Evolutionary conservation across 164 flowering plant genomes (phyloP).

Genomic region (Paratinospora sagittata): DNA sequence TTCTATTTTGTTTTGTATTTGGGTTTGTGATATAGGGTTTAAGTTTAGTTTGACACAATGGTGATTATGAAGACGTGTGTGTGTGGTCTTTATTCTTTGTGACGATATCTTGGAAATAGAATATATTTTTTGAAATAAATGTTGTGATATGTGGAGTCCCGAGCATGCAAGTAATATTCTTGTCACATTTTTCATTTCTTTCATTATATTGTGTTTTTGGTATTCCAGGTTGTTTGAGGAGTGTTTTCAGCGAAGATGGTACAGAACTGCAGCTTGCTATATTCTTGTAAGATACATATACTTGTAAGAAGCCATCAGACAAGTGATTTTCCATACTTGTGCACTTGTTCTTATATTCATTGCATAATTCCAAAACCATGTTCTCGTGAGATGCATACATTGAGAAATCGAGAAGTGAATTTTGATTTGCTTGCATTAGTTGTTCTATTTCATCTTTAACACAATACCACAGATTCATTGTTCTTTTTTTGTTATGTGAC

Average conservation of each 20-base stretch:
- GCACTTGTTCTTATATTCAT: neutral
- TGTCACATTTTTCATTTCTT: neutral
- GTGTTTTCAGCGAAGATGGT: conserved; percentile 96
- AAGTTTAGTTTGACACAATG: too few species aligned
- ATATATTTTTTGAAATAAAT: too few species aligned
- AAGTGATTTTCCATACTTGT: neutral
- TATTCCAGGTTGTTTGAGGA: conserved; percentile 85
- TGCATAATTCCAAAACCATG: neutral
- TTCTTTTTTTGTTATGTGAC: neutral
- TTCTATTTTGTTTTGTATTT: too few species aligned
- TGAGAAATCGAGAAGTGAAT: neutral
- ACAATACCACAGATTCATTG: neutral
- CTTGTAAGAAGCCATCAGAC: neutral
- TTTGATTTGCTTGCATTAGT: neutral
- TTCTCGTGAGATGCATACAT: neutral
- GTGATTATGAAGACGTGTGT: too few species aligned
- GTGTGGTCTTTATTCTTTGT: too few species aligned
- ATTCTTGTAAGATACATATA: conserved; percentile 64
- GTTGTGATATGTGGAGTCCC: too few species aligned
- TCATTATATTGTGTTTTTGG: neutral
- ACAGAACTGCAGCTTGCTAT: conserved; percentile 95
- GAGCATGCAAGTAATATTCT: neutral
- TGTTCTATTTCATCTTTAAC: neutral
- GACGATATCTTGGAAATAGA: too few species aligned
- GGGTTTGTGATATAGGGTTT: too few species aligned